Evolutionary conservation across 768 basidiomycete species (phyloP).

Genomic region (Lentinula aciculospora): DNA sequence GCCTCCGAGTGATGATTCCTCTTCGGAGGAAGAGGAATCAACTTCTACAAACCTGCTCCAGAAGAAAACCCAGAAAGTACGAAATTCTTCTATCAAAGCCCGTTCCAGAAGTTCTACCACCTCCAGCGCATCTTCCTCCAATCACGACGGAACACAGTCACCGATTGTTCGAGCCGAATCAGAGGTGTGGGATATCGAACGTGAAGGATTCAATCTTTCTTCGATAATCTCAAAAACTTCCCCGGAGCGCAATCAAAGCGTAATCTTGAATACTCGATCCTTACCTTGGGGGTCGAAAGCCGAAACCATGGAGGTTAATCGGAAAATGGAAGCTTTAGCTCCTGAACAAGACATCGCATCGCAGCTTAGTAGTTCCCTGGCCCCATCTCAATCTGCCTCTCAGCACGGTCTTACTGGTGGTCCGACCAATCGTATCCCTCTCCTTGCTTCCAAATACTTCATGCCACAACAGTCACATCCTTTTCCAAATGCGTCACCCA

Average conservation of each 20-base stretch:
- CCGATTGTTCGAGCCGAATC: slow-evolving; percentile 23
- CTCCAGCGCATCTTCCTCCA: not conserved
- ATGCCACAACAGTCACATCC: slow-evolving; percentile 8
- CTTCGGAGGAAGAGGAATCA: not conserved
- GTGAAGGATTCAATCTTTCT: slow-evolving; percentile 22
- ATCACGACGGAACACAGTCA: not conserved
- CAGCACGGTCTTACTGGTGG: slow-evolving; percentile 25
- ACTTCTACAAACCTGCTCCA: not conserved
- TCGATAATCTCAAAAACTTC: slow-evolving; percentile 13
- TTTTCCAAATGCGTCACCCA: not conserved
- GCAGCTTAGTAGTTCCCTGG: slow-evolving; percentile 17
- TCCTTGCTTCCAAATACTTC: slow-evolving; percentile 17
- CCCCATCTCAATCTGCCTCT: slow-evolving; percentile 54
- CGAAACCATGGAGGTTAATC: not conserved
- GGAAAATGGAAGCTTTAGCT: not conserved
- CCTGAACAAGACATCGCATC: not conserved
- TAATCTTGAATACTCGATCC: not conserved
- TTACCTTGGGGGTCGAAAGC: not conserved
- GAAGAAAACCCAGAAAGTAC: not conserved
- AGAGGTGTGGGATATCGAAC: slow-evolving; percentile 54
- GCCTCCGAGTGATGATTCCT: not conserved
- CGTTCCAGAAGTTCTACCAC: not conserved
- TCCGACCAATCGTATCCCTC: not conserved
- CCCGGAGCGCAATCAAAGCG: not conserved
- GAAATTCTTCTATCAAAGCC: not conserved